Percentiles rank a stretch among this genome's conserved stretches.
phyloP scores from a whole-genome alignment of 2,329 filamentous ascomycete genomes.

The Trichoderma asperellum region DNA sequence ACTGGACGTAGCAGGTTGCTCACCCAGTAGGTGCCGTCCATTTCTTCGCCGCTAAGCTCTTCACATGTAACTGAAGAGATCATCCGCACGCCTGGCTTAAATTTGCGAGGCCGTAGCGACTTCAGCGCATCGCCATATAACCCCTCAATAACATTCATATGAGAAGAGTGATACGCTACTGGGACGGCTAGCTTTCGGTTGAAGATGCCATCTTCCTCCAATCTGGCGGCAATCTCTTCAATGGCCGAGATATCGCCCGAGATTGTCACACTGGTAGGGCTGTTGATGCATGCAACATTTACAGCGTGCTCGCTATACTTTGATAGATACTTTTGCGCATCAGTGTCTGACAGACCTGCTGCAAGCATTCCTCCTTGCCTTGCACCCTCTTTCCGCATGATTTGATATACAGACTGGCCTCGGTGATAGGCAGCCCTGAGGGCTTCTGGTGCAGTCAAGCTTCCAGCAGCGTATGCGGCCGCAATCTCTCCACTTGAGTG shows the following conservation, averaged over 20 bases:
- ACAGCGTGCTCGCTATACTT: constrained; percentile 19
- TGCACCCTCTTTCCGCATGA: constrained; percentile 10
- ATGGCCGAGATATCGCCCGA: constrained; percentile 35
- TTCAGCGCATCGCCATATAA: constrained; percentile 34
- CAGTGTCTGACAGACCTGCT: constrained; percentile 24
- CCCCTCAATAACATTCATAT: constrained; percentile 37
- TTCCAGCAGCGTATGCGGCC: constrained; percentile 41
- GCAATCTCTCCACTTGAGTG: constrained; percentile 49
- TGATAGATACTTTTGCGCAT: constrained; percentile 20
- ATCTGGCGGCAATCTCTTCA: constrained; percentile 41
- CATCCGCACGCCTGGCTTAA: constrained; percentile 27
- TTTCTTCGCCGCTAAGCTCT: constrained; percentile 17
- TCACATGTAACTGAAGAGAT: constrained; percentile 26
- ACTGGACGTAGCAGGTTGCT: constrained; percentile 26
- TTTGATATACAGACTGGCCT: constrained; percentile 21
- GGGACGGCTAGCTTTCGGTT: constrained; percentile 49
- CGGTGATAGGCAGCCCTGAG: constrained; percentile 34
- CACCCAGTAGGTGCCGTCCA: constrained; percentile 26
- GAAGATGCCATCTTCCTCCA: constrained; percentile 49
- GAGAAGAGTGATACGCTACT: constrained; percentile 48
- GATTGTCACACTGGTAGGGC: constrained; percentile 30
- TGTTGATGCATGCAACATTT: constrained; percentile 29
- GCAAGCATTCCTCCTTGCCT: constrained; percentile 25
- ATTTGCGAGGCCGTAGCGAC: constrained; percentile 17
- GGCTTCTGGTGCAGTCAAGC: constrained; percentile 34